phyloP scores from a whole-genome alignment of 208 protist genomes.

The Strigomonas culicis region DNA sequence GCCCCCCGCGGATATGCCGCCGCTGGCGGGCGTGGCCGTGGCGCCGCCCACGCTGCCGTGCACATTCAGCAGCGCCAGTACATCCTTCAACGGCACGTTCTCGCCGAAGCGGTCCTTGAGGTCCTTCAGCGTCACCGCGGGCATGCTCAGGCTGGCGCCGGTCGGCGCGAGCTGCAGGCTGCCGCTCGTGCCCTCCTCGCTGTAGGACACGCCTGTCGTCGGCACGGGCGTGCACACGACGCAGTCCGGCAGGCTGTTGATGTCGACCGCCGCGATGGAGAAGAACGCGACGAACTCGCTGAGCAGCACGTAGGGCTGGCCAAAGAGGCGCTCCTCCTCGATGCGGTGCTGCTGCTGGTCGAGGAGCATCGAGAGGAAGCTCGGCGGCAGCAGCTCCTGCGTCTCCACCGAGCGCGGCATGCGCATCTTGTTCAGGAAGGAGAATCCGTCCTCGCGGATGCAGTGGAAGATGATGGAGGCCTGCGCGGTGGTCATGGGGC shows the following conservation, averaged over 20 bases:
- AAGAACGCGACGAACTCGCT: conserved; percentile 58
- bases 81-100: conserved; percentile 4
- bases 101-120: neutral
- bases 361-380: neutral
- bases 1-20: neutral
- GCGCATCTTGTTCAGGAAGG: neutral
- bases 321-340: conserved; percentile 9
- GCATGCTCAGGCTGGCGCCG: neutral
- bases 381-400: neutral
- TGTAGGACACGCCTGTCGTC: neutral
- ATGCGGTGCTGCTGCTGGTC: conserved; percentile 8
- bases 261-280: conserved; percentile 26
- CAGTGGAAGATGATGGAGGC: conserved; percentile 17
- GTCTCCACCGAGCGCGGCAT: neutral
- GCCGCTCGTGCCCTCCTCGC: conserved; percentile 1
- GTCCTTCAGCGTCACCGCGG: neutral
- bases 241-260: conserved; percentile 16
- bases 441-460: conserved; percentile 29
- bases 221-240: conserved; percentile 1
- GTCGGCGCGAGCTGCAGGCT: neutral
- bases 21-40: neutral
- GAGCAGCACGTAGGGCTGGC: conserved; percentile 26
- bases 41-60: neutral
- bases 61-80: neutral
- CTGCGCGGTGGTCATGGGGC: conserved; percentile 39